Conservation (phyloP, 805 yeast genomes). For the Yamadazyma laniorum region DNA sequence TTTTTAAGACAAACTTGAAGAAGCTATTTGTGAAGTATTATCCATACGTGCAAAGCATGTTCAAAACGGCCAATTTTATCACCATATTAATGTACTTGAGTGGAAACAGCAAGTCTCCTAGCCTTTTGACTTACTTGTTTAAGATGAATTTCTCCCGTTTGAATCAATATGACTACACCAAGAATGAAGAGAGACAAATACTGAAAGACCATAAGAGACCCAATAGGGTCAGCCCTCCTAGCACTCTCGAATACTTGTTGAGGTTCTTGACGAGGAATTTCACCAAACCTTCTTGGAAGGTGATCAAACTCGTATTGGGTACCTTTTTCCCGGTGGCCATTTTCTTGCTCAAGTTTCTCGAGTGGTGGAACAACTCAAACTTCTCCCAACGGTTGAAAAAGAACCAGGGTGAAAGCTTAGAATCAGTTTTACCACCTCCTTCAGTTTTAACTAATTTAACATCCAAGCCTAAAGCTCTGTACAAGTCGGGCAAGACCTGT, state of each 20-base stretch:
- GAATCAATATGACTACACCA: constrained; percentile 47
- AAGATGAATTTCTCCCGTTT: constrained; percentile 66
- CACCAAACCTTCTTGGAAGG: constrained; percentile 30
- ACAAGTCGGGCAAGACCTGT: constrained; percentile 45
- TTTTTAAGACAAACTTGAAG: constrained; percentile 26
- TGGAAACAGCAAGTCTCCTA: constrained; percentile 62
- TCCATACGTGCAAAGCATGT: constrained; percentile 53
- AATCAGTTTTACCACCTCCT: constrained; percentile 51
- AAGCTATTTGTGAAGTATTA: constrained; percentile 54
- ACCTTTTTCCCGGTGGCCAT: constrained; percentile 77
- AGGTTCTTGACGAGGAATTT: constrained; percentile 21
- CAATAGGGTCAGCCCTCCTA: constrained; percentile 41
- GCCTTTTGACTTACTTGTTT: constrained; percentile 58
- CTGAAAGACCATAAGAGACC: constrained; percentile 14
- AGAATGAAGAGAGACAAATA: constrained; percentile 21
- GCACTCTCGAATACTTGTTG: constrained; percentile 34
- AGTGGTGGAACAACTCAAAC: constrained; percentile 89
- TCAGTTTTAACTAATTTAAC: constrained; percentile 18
- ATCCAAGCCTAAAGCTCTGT: constrained; percentile 18
- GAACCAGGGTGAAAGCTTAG: constrained; percentile 44
- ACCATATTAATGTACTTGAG: constrained; percentile 65
- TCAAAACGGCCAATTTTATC: constrained; percentile 50
- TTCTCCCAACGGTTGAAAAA: constrained; percentile 59
- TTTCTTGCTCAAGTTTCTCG: constrained; percentile 77
- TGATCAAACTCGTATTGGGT: constrained; percentile 36